Percentiles rank a stretch among this genome's conserved stretches.
Conservation (phyloP, 202 grass and related monocot species). For the Digitaria exilis region DNA sequence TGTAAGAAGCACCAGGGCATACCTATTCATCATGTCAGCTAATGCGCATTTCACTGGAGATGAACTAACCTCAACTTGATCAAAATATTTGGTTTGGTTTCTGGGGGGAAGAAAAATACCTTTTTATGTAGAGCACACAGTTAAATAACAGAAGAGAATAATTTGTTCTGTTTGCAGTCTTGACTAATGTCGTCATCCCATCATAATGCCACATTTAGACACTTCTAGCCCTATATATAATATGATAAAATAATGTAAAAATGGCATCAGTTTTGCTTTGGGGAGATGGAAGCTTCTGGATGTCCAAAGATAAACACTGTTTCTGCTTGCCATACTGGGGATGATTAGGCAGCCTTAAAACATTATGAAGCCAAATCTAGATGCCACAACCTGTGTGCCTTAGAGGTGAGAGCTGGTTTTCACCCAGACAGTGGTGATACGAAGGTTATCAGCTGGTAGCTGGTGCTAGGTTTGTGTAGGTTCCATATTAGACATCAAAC, state of each 20-base stretch:
- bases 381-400: constrained; percentile 1
- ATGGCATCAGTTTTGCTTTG: constrained; percentile 24
- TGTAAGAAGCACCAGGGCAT: constrained; percentile 26
- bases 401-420: background rate
- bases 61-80: constrained; percentile 9
- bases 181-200: constrained; percentile 30
- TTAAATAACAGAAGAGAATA: constrained; percentile 18
- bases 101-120: background rate
- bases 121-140: background rate
- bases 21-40: constrained; percentile 40
- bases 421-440: constrained; percentile 18
- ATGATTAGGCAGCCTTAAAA: constrained; percentile 7
- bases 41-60: constrained; percentile 37
- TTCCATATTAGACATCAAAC: background rate
- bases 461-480: background rate
- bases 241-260: constrained; percentile 6
- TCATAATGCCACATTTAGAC: background rate
- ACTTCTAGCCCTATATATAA: constrained; percentile 13
- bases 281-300: background rate
- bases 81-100: constrained; percentile 17
- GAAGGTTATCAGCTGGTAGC: background rate
- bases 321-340: background rate
- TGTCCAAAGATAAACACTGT: constrained; percentile 19
- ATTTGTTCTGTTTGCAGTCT: background rate
- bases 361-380: constrained; percentile 25